phyloP scores from a whole-genome alignment of 2,329 filamentous ascomycete species.

The Aspergillus pseudonomiae region DNA sequence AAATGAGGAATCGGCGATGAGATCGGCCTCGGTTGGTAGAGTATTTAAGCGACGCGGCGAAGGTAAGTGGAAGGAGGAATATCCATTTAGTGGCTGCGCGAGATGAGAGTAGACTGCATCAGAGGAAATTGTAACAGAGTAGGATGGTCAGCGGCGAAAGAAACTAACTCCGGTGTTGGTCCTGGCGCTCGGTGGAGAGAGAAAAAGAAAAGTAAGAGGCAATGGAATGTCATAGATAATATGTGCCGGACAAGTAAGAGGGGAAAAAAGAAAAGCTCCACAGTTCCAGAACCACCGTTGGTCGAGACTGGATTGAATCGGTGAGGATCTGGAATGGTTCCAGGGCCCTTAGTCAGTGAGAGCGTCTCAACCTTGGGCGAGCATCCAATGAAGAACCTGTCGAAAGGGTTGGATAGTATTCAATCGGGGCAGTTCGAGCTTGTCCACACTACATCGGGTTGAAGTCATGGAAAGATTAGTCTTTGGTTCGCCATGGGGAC shows the following conservation, averaged over 20 bases:
- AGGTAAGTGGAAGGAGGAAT: not conserved
- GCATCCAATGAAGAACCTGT: not conserved
- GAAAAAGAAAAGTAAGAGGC: not conserved
- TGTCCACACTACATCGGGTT: not conserved
- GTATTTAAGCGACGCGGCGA: not conserved
- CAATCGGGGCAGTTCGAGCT: not conserved
- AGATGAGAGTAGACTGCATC: not conserved
- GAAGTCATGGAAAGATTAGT: not conserved
- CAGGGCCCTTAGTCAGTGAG: not conserved
- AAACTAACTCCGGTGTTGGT: not conserved
- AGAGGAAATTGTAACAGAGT: not conserved
- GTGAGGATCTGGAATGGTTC: not conserved
- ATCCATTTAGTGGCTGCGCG: not conserved
- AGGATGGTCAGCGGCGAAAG: not conserved
- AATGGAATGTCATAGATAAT: conserved; percentile 1
- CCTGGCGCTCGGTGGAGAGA: not conserved
- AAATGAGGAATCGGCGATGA: not conserved
- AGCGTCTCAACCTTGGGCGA: not conserved
- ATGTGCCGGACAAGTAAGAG: conserved; percentile 11
- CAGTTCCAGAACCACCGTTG: not conserved
- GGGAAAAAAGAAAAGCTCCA: not conserved
- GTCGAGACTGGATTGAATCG: not conserved
- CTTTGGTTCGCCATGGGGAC: not conserved
- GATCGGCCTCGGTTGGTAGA: not conserved
- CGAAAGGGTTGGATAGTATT: not conserved